Conservation (phyloP, 2,329 filamentous ascomycete genomes). For the Ascochyta pisi region DNA sequence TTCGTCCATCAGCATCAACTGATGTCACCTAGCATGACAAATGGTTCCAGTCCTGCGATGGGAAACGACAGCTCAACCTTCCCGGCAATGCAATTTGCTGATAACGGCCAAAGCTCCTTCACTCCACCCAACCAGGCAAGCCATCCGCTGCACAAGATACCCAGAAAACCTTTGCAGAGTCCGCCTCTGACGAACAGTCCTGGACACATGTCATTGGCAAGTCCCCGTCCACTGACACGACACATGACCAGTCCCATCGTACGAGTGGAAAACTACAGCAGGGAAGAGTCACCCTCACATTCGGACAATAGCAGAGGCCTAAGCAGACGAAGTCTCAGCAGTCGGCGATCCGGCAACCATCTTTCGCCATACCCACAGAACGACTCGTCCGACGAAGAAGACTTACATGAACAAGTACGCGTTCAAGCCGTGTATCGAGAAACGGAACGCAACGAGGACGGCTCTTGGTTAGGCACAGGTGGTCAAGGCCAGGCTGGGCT, state of each 20-base stretch:
- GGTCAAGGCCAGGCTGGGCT: slow-evolving; percentile 55
- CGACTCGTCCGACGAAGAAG: slow-evolving; percentile 45
- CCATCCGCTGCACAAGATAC: slow-evolving; percentile 35
- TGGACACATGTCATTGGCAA: slow-evolving; percentile 33
- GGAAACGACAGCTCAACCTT: slow-evolving; percentile 36
- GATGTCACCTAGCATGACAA: slow-evolving; percentile 46
- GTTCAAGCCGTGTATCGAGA: slow-evolving; percentile 40
- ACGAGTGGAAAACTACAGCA: slow-evolving; percentile 47
- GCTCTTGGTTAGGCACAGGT: slow-evolving; percentile 53
- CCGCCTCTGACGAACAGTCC: slow-evolving; percentile 50
- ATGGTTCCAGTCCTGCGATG: slow-evolving; percentile 46
- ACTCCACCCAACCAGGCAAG: slow-evolving; percentile 37
- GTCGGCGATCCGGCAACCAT: slow-evolving; percentile 45
- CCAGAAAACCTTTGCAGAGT: slow-evolving; percentile 46
- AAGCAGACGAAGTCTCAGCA: slow-evolving; percentile 47
- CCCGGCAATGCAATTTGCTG: slow-evolving; percentile 28
- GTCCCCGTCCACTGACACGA: slow-evolving; percentile 35
- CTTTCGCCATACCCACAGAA: slow-evolving; percentile 48
- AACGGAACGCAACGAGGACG: slow-evolving; percentile 52
- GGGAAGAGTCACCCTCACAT: slow-evolving; percentile 44
- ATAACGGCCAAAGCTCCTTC: slow-evolving; percentile 28
- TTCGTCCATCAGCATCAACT: slow-evolving; percentile 41
- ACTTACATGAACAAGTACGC: slow-evolving; percentile 27
- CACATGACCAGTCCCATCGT: slow-evolving; percentile 50
- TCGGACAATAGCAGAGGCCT: slow-evolving; percentile 43